Percentiles rank a stretch among this genome's conserved stretches.
These are phyloP conservation scores for Boletus rubescentipes DNA, from an alignment of 768 basidiomycete genomes.

Conservation along the genomic window DNA sequence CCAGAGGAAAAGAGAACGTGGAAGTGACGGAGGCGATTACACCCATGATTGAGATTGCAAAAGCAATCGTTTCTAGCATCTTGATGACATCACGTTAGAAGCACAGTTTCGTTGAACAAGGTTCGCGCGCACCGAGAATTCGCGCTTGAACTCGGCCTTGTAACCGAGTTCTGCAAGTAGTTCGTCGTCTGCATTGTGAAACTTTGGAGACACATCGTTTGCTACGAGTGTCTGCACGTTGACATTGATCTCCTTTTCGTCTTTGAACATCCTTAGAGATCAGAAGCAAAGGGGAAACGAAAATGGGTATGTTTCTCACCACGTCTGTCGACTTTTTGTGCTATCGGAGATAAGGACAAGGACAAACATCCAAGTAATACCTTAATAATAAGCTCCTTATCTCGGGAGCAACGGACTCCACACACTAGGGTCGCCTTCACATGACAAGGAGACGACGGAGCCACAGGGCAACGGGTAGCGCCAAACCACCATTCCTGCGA, in stretches of 20 bases:
- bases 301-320: not conserved
- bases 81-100: constrained; percentile 1
- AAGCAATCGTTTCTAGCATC: constrained; percentile 62
- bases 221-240: constrained; percentile 10
- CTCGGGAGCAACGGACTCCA: not conserved
- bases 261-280: constrained; percentile 17
- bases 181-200: constrained; percentile 50
- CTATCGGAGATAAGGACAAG: constrained; percentile 19
- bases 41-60: constrained; percentile 72
- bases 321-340: not conserved
- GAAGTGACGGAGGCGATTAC: constrained; percentile 69
- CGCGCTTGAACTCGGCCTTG: constrained; percentile 69
- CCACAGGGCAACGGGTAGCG: not conserved
- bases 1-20: constrained; percentile 61
- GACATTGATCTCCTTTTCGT: constrained; percentile 18
- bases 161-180: constrained; percentile 68
- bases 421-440: not conserved
- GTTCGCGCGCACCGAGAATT: constrained; percentile 57
- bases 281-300: not conserved
- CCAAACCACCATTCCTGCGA: not conserved
- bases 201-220: constrained; percentile 14
- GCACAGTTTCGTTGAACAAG: not conserved
- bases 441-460: not conserved
- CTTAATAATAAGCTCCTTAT: constrained; percentile 19
- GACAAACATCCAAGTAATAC: not conserved